Conservation (phyloP, 192 early-diverging fungal species). For the Dissophora ornata region DNA sequence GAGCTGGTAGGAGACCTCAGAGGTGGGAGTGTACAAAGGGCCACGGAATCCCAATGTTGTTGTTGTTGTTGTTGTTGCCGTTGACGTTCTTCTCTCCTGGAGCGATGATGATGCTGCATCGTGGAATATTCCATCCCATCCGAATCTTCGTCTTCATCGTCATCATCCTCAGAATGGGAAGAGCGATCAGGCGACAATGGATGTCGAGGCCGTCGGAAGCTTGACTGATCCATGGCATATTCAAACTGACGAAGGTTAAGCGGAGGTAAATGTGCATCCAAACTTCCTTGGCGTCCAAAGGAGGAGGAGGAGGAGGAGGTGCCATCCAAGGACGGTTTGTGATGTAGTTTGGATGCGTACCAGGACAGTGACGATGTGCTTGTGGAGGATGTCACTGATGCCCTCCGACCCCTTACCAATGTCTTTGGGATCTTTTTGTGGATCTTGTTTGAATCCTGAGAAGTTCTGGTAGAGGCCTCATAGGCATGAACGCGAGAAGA, state of each 20-base stretch:
- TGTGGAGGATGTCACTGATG: conserved; percentile 17
- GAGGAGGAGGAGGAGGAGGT: too few species aligned
- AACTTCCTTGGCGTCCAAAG: conserved; percentile 1
- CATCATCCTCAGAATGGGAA: conserved; percentile 41
- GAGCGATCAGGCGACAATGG: conserved; percentile 43
- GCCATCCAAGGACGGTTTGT: conserved; percentile 10
- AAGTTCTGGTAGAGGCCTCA: conserved; percentile 3
- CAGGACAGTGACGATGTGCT: conserved; percentile 32
- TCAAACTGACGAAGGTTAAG: conserved; percentile 13
- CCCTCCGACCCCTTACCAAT: conserved; percentile 2
- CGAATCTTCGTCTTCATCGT: conserved; percentile 19
- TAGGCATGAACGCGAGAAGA: neutral
- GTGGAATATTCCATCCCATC: conserved; percentile 1
- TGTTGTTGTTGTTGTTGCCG: conserved; percentile 9
- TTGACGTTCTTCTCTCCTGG: neutral
- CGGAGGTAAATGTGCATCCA: conserved; percentile 36
- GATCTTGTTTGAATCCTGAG: conserved; percentile 7
- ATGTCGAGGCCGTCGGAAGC: conserved; percentile 25
- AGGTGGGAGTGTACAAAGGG: conserved; percentile 31
- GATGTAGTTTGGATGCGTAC: conserved; percentile 53
- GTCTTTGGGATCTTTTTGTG: conserved; percentile 1
- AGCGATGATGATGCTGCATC: neutral
- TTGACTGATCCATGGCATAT: conserved; percentile 15
- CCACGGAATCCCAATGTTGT: conserved; percentile 30
- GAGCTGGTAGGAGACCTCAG: conserved; percentile 1